Percentiles rank a stretch among this genome's conserved stretches.
Evolutionary conservation across 176 grass and related monocot species (phyloP).

Genomic region (Bothriochloa decipiens): DNA sequence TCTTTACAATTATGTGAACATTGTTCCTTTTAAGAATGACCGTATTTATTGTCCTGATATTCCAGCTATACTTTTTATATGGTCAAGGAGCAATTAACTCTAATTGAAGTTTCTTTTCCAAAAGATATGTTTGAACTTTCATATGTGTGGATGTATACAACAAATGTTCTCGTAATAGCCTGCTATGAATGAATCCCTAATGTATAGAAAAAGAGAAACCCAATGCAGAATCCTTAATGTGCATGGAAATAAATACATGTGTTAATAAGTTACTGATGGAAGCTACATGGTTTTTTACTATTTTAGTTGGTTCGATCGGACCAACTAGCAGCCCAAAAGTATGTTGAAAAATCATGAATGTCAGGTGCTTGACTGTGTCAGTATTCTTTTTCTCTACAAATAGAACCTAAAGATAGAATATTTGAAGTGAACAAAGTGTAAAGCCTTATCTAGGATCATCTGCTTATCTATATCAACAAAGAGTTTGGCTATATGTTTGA

Average conservation of each 20-base stretch:
- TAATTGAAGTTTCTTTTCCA: constrained; percentile 5
- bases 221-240: neutral
- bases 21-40: constrained; percentile 1
- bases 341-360: constrained; percentile 17
- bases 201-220: neutral
- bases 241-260: constrained; percentile 24
- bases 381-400: constrained; percentile 16
- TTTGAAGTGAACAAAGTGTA: neutral
- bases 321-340: neutral
- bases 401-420: constrained; percentile 18
- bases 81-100: neutral
- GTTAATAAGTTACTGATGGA: neutral
- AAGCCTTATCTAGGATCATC: constrained; percentile 31
- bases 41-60: neutral
- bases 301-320: constrained; percentile 26
- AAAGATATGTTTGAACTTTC: constrained; percentile 7
- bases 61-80: constrained; percentile 18
- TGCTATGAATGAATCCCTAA: constrained; percentile 1
- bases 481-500: neutral
- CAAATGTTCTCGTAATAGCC: neutral
- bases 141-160: neutral
- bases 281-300: constrained; percentile 11
- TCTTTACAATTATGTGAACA: neutral
- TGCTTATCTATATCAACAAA: constrained; percentile 29
- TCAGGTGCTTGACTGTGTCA: neutral